phyloP scores from a whole-genome alignment of 2,329 filamentous ascomycete genomes.

The Penicillium vulpinum region DNA sequence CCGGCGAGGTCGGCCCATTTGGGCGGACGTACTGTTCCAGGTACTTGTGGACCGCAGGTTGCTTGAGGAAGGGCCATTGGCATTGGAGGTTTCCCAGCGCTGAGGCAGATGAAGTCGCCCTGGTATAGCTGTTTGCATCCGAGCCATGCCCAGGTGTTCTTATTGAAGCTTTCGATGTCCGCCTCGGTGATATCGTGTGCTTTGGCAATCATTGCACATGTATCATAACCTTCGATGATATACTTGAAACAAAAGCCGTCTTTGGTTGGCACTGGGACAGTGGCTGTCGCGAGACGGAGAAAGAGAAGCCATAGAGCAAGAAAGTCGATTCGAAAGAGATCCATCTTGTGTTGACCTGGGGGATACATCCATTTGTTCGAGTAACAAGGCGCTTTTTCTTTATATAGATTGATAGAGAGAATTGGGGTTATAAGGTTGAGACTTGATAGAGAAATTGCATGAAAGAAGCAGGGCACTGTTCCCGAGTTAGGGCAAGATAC shows the following conservation, averaged over 20 bases:
- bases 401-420: neutral
- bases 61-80: conserved; percentile 41
- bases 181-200: conserved; percentile 35
- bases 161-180: conserved; percentile 44
- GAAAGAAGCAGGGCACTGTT: neutral
- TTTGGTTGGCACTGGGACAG: neutral
- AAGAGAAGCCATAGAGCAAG: neutral
- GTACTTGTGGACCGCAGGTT: conserved; percentile 49
- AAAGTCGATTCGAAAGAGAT: neutral
- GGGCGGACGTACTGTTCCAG: conserved; percentile 32
- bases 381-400: neutral
- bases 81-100: conserved; percentile 43
- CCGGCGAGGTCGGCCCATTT: neutral
- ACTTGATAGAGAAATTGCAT: neutral
- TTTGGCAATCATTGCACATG: conserved; percentile 25
- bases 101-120: conserved; percentile 43
- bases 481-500: neutral
- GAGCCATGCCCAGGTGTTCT: conserved; percentile 49
- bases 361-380: neutral
- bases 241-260: conserved; percentile 24
- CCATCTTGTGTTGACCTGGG: neutral
- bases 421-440: neutral
- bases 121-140: conserved; percentile 40
- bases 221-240: conserved; percentile 37
- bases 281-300: neutral